A percentile compares a stretch with the other conserved stretches of the same genome.
Conservation (phyloP, 345 rosid species). For the Eucalyptus decipiens region DNA sequence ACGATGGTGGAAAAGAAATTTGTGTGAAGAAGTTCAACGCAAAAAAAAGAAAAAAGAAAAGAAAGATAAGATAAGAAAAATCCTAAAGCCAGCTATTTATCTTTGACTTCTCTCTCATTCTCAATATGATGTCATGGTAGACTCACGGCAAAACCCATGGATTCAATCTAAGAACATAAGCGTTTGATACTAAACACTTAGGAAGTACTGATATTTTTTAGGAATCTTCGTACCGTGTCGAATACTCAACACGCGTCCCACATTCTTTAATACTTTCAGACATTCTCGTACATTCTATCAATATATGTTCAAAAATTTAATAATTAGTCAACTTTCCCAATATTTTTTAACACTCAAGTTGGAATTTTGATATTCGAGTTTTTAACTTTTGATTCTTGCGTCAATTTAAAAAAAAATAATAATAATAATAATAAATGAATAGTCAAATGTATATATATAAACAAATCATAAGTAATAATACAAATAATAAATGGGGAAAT, state of each 20-base stretch:
- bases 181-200: neutral
- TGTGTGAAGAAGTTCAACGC: neutral
- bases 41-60: accelerated
- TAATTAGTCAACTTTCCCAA: accelerated
- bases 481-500: no score
- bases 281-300: no score
- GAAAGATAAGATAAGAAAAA: neutral
- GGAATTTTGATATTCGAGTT: no score
- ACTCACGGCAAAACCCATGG: neutral
- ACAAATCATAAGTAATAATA: no score
- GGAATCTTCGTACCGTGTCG: accelerated
- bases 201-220: accelerated
- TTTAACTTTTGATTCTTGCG: no score
- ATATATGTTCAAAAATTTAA: no score
- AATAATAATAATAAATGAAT: no score
- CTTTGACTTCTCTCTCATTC: neutral
- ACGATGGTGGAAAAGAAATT: neutral
- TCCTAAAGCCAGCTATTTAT: neutral
- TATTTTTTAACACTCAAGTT: no score
- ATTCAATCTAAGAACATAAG: neutral
- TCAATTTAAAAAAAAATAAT: accelerated
- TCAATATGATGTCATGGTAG: neutral
- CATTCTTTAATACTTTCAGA: accelerated
- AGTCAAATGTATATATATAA: no score
- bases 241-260: accelerated